A percentile compares a stretch with the other conserved stretches of the same genome.
These are phyloP conservation scores for Phytophthora brassicae DNA, from an alignment of 352 stramenopile genomes.

Conservation along the genomic window DNA sequence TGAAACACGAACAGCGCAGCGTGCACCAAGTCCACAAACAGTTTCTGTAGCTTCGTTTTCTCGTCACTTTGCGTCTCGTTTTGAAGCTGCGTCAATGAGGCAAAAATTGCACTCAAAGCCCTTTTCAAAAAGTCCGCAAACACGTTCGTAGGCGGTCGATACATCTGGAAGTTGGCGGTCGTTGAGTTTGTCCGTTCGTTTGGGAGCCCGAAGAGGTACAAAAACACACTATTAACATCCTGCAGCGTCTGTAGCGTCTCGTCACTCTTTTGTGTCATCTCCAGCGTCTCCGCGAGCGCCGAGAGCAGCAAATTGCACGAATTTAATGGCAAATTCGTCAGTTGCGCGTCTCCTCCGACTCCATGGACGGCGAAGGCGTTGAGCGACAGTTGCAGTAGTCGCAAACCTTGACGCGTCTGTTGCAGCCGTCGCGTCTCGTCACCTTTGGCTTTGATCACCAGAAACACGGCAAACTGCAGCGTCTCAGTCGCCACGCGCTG, in stretches of 20 bases:
- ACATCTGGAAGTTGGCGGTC: conserved; percentile 64
- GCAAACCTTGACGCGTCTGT: conserved; percentile 48
- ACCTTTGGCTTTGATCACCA: conserved; percentile 56
- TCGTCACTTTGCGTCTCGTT: neutral
- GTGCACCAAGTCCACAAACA: conserved; percentile 48
- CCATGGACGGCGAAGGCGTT: conserved; percentile 38
- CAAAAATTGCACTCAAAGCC: conserved; percentile 38
- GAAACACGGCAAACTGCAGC: conserved; percentile 69
- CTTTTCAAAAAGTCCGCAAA: conserved; percentile 72
- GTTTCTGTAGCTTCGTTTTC: neutral
- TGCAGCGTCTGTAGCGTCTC: conserved; percentile 33
- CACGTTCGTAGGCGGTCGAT: conserved; percentile 79
- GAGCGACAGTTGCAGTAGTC: conserved; percentile 57
- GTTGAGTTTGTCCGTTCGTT: neutral
- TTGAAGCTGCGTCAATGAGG: conserved; percentile 7
- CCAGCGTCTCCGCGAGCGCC: conserved; percentile 64
- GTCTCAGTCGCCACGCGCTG: conserved; percentile 58
- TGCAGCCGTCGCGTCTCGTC: conserved; percentile 30
- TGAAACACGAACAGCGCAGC: conserved; percentile 71
- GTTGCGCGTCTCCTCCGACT: conserved; percentile 24
- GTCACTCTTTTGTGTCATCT: conserved; percentile 26
- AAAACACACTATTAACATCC: conserved; percentile 64
- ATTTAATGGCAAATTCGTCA: conserved; percentile 56
- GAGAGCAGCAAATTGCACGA: conserved; percentile 76
- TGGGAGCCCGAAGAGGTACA: conserved; percentile 66